A percentile compares a stretch with the other conserved stretches of the same genome.
Conservation (phyloP, 345 rosid genomes). For the Capsella bursapastoris region DNA sequence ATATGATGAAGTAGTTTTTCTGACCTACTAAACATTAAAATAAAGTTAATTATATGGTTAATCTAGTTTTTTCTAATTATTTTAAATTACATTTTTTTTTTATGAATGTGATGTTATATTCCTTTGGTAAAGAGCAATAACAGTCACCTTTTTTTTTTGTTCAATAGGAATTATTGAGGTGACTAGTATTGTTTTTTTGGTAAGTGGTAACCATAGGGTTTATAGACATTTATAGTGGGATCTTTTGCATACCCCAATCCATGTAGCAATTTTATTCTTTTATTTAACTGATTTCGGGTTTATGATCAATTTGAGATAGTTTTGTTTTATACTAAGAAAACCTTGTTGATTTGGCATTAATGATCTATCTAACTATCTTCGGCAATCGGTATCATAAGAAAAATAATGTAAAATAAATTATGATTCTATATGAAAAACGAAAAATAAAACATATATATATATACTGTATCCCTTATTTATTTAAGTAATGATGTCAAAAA, state of each 20-base stretch:
- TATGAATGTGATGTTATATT: conserved; percentile 13
- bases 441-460: background rate
- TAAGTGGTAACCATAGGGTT: conserved; percentile 28
- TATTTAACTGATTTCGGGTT: background rate
- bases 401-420: background rate
- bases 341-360: background rate
- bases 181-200: background rate
- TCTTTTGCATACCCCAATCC: conserved; percentile 27
- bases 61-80: background rate
- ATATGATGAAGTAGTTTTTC: background rate
- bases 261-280: conserved; percentile 16
- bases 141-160: conserved; percentile 3
- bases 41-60: background rate
- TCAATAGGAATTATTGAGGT: conserved; percentile 17
- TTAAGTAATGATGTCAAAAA: too few species aligned
- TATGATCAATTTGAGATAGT: background rate
- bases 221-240: conserved; percentile 29
- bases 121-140: conserved; percentile 1
- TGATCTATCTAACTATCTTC: background rate
- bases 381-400: background rate
- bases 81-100: background rate
- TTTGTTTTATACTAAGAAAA: background rate
- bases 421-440: background rate
- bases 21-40: conserved; percentile 3
- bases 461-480: too few species aligned